Evolutionary conservation across 768 basidiomycete genomes (phyloP), one percentile per base, ranked within the genome.

Genomic region (Guyanaporus albipodus): DNA sequence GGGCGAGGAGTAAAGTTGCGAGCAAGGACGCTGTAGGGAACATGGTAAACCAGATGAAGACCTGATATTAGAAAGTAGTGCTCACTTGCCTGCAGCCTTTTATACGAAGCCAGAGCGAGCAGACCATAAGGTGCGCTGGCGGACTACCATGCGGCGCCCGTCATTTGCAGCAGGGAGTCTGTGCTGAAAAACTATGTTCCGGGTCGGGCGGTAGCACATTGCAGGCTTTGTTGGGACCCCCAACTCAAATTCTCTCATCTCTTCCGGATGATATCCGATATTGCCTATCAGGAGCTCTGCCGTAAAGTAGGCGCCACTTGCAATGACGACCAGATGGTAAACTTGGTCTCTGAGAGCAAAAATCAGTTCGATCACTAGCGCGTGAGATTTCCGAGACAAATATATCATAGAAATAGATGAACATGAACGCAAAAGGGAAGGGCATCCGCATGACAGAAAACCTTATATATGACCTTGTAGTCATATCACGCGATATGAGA

Each of bases 1-100:
- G 53, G 38, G 74, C 73, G 38, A 79, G 66, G 37, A 78, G 60
- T 28, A 79, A 57, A 39, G 71, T 66, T 29, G 72, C 70, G 47
- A 79, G 64, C 41, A 80, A 55, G 41, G 70, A 69, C 32, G 63
- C 57, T 44, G 66, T 45, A 29, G 53, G 62, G 53, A 73, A 71
- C 73, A 74, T 74, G 51, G 45, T 62, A 21, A 42, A 56, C 51
- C 31, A 46, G 46, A 38, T 44, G 36, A 45, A 48, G 48, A 41
- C 38, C 48, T 12, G 38, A 40, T 29, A 44, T 43, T 60, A 47
- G 9, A 48, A 44, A 45, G 54, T 48, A 52, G 57, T 38, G 19
- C 7, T 17, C 21, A 4, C 37, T 8, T 26, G 8, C 32, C 23
- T 18, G 36, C n/a, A 18, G 39, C 47, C 27, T 52, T 63, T 66